Evolutionary conservation across 2,329 filamentous ascomycete species (phyloP).

Genomic region (Neofusicoccum laricinum): DNA sequence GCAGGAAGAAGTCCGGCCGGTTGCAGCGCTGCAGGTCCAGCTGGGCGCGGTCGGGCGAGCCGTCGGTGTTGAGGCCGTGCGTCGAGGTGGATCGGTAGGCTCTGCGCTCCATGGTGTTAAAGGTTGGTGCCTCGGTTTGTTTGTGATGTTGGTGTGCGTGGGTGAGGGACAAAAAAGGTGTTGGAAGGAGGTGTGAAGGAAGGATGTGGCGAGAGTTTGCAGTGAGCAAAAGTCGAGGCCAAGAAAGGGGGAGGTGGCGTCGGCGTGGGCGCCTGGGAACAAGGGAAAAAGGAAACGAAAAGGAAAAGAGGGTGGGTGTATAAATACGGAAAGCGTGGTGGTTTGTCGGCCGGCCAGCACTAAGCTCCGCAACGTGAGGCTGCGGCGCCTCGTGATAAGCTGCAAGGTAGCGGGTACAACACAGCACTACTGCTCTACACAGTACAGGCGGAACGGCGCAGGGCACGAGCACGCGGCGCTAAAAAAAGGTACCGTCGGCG

Average conservation of each 20-base stretch:
- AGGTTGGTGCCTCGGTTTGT: background rate
- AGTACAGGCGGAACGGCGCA: background rate
- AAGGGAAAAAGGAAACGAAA: background rate
- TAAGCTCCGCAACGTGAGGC: background rate
- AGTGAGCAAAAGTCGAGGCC: background rate
- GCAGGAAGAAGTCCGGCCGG: conserved; percentile 19
- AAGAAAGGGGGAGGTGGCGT: background rate
- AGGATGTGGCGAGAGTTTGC: background rate
- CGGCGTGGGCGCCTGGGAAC: background rate
- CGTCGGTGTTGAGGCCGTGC: conserved; percentile 19
- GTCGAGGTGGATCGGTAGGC: conserved; percentile 24
- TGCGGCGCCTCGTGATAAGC: conserved; percentile 9
- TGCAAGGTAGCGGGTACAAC: background rate
- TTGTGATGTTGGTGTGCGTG: background rate
- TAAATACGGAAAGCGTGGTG: background rate
- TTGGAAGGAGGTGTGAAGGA: background rate
- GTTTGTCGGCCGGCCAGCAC: background rate
- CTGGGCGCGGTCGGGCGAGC: conserved; percentile 27
- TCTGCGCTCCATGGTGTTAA: conserved; percentile 24
- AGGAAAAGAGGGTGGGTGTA: background rate
- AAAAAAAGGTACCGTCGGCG: too few relatives aligned
- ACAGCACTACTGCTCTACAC: background rate
- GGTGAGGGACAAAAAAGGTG: background rate
- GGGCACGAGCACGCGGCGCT: background rate
- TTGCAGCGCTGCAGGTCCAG: conserved; percentile 33